Evolutionary conservation across 805 yeast genomes (phyloP).

Genomic region (Candida coquimbonensis): DNA sequence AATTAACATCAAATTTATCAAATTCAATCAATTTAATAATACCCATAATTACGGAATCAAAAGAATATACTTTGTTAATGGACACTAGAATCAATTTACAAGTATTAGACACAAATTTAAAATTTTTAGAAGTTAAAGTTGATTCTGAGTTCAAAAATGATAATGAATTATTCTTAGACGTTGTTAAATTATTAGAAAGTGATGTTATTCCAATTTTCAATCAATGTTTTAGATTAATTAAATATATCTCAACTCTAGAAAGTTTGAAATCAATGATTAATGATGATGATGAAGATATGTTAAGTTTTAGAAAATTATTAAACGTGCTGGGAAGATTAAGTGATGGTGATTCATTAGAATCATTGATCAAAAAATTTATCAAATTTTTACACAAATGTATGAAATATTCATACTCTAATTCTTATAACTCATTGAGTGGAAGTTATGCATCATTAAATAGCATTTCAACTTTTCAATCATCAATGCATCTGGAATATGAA

Average conservation of each 20-base stretch:
- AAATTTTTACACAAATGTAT: slow-evolving; percentile 2
- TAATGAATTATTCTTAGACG: slow-evolving; percentile 4
- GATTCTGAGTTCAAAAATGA: slow-evolving; percentile 5
- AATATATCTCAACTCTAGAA: neutral
- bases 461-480: no score
- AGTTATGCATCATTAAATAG: no score
- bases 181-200: slow-evolving; percentile 1
- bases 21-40: neutral
- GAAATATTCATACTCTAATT: neutral
- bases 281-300: neutral
- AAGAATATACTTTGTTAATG: neutral
- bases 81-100: slow-evolving; percentile 2
- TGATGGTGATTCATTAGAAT: neutral
- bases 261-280: neutral
- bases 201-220: slow-evolving; percentile 6
- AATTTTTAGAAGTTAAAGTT: slow-evolving; percentile 1
- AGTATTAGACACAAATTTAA: slow-evolving; percentile 3
- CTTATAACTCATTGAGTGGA: neutral
- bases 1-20: neutral
- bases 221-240: slow-evolving; percentile 1
- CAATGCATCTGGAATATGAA: neutral
- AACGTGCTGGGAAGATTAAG: neutral
- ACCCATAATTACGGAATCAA: neutral
- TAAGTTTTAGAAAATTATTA: neutral
- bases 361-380: neutral